Base-by-base conservation (phyloP, 345 rosid species). In the Garcia nutans region DNA sequence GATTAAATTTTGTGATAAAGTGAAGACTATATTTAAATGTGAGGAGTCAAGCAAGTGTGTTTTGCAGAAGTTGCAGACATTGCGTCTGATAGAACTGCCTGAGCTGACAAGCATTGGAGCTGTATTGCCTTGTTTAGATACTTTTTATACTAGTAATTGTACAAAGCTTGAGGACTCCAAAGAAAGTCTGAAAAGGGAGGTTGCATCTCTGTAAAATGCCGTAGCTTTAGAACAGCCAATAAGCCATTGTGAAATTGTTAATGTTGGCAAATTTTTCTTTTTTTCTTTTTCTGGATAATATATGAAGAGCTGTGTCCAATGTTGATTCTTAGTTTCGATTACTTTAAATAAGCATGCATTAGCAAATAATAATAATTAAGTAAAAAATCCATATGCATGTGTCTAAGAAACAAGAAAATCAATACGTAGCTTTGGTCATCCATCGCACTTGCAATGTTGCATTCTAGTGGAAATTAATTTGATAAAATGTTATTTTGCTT, bases 1-100 rank as follows among this genome's bases (percentile, higher is more conserved):
- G 62, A 65, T 89, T 69, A 80, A 64, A 59, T 83, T 81, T 52
- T 89, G 92, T 78, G 87, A 84, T 55, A 85, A 75, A 6, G 57
- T 88, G 66, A 76, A 78, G 82, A 78, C 56, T 52, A 24, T 86
- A 20, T 64, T 78, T 37, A 75, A 42, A 47, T 52, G 58, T 23
- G 15, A 20, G 60, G 60, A 7, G 45, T 16, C 56, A 12, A 58
- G 45, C 24, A 31, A 70, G 47, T 58, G 76, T 41, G 37, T 26
- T 77, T 3, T 82, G 74, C 70, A 71, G 33, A 77, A 78, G 60
- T 68, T 74, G 81, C 71, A 77, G 24, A 44, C 50, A 6, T 55
- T 87, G 72, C 66, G 76, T n/a, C 82, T 87, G 61, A 58, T 80
- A 52, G 82, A 85, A 56, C 81, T 88, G 74, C 87, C 91, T 62